These are phyloP conservation scores for Phytomonas francai DNA, from an alignment of 208 protist species.

Conservation along the genomic window DNA sequence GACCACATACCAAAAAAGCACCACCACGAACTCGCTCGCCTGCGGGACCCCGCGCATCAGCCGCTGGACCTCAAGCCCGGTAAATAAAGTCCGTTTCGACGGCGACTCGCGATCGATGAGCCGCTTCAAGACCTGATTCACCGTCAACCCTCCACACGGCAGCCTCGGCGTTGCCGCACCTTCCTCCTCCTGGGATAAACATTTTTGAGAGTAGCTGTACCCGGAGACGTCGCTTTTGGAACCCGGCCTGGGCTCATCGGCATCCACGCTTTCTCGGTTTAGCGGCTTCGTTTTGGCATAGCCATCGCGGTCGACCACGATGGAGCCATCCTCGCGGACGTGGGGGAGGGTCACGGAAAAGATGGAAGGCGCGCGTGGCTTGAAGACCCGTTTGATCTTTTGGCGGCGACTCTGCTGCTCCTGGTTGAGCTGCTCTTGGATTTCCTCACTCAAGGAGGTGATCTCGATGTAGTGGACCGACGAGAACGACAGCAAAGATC, in stretches of 20 bases:
- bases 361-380: slow-evolving; percentile 28
- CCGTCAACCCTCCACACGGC: slow-evolving; percentile 13
- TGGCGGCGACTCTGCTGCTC: slow-evolving; percentile 6
- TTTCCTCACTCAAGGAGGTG: too few relatives aligned
- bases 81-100: slow-evolving; percentile 24
- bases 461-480: too few relatives aligned
- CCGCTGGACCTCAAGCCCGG: slow-evolving; percentile 33
- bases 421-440: neutral
- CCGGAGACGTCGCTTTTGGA: too few relatives aligned
- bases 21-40: slow-evolving; percentile 33
- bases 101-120: slow-evolving; percentile 36
- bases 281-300: too few relatives aligned
- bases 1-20: slow-evolving; percentile 69
- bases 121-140: slow-evolving; percentile 23
- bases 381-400: slow-evolving; percentile 16
- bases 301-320: too few relatives aligned
- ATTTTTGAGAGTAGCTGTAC: too few relatives aligned
- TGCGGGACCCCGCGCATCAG: slow-evolving; percentile 31
- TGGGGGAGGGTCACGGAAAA: slow-evolving; percentile 27
- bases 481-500: too few relatives aligned
- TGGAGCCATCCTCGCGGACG: slow-evolving; percentile 12
- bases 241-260: too few relatives aligned
- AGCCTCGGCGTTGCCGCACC: neutral
- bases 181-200: neutral
- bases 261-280: too few relatives aligned